Conservation (phyloP, 106 monocot genomes). For the Phalaenopsis aphrodite region DNA sequence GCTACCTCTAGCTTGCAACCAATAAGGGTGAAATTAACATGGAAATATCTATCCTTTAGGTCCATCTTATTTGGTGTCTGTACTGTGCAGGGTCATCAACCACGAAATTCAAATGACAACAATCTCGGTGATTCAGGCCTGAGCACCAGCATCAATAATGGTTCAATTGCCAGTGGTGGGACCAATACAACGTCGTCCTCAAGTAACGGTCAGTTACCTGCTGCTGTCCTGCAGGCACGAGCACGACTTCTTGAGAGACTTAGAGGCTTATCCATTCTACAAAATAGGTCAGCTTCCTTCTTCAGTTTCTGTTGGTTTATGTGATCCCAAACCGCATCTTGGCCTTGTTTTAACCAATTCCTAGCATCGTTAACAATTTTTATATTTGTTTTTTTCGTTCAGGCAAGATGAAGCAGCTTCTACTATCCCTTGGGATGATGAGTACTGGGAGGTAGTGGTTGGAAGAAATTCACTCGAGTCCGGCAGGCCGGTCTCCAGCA, state of each 20-base stretch:
- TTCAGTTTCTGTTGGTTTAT: neutral
- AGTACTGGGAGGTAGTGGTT: neutral
- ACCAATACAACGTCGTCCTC: slow-evolving; percentile 15
- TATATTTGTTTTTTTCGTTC: too few relatives aligned
- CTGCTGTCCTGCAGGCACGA: slow-evolving; percentile 52
- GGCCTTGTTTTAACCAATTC: neutral
- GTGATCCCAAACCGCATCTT: neutral
- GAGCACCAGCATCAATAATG: slow-evolving; percentile 8
- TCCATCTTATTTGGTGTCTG: neutral
- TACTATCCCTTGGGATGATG: neutral
- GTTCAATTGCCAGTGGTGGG: slow-evolving; percentile 9
- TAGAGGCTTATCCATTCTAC: slow-evolving; percentile 43
- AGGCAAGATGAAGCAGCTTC: neutral
- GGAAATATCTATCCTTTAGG: neutral
- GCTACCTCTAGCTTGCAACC: neutral
- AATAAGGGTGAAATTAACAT: neutral
- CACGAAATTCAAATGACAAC: neutral
- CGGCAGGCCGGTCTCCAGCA: neutral
- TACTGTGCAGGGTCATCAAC: slow-evolving; percentile 25
- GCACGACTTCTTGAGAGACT: slow-evolving; percentile 73
- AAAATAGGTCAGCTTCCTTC: slow-evolving; percentile 34
- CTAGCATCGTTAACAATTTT: neutral
- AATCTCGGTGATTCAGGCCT: slow-evolving; percentile 13
- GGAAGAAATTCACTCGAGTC: neutral
- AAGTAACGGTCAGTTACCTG: slow-evolving; percentile 39